Evolutionary conservation across 2,329 filamentous ascomycete genomes (phyloP), one percentile per base, ranked within the genome.

Genomic region (Aulographum hederae): DNA sequence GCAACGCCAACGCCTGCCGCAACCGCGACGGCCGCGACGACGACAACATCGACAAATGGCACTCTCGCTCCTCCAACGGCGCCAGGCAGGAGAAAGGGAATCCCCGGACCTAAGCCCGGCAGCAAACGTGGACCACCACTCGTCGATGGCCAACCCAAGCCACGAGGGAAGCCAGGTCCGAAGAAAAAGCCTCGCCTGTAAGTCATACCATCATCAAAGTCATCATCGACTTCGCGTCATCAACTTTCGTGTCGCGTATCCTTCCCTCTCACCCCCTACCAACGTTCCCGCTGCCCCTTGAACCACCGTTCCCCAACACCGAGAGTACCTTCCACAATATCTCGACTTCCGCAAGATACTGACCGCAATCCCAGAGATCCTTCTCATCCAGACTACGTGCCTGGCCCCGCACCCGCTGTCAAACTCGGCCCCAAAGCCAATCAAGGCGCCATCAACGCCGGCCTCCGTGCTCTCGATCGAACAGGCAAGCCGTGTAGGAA

Each of bases 181-280:
- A 95, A 94, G 69, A 93, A 94, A 71, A 93, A 91, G 61, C 75
- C 79, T 41, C 75, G 78, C 65, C 58, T 93, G 86, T 94, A 77
- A 60, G 84, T 77, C 33, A 13, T 29, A 17, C 18, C 18, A 8
- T 12, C 20, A 33, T 30, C 14, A 31, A 10, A 18, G 11, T 23
- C 15, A n/a, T 15, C 19, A 30, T 21, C n/a, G n/a, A n/a, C n/a
- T n/a, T n/a, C n/a, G n/a, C n/a, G n/a, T n/a, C n/a, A n/a, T n/a
- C n/a, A n/a, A n/a, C n/a, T n/a, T n/a, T n/a, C n/a, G n/a, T n/a
- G n/a, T n/a, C n/a, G n/a, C n/a, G n/a, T n/a, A n/a, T n/a, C n/a
- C n/a, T n/a, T n/a, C n/a, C n/a, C n/a, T n/a, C n/a, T n/a, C n/a
- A n/a, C n/a, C n/a, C n/a, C n/a, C n/a, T n/a, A n/a, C n/a, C n/a